A percentile compares a stretch with the other conserved stretches of the same genome.
phyloP scores from a whole-genome alignment of 2,329 filamentous ascomycete genomes.

The Exophiala sp. region DNA sequence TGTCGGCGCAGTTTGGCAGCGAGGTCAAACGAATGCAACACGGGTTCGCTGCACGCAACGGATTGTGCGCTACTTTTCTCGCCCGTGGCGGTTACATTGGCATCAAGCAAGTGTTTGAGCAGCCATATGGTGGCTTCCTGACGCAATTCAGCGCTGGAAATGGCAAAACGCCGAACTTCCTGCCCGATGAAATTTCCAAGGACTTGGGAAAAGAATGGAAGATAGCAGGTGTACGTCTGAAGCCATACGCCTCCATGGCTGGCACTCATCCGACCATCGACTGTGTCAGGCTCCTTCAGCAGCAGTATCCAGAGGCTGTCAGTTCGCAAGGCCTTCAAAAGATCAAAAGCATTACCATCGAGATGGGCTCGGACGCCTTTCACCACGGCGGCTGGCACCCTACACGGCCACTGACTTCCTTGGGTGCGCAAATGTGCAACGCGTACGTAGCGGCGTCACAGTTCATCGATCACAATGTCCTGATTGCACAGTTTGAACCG shows the following conservation, averaged over 20 bases:
- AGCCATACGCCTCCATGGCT: too few species aligned
- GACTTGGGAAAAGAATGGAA: too few species aligned
- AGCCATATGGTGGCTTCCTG: conserved; percentile 42
- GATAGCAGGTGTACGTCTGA: too few species aligned
- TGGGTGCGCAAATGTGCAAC: conserved; percentile 40
- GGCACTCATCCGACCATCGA: too few species aligned
- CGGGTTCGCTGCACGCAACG: conserved; percentile 43
- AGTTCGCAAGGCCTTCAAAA: too few species aligned
- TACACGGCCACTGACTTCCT: conserved; percentile 34
- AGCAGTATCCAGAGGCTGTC: too few species aligned
- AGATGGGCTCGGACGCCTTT: conserved; percentile 31
- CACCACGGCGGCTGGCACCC: conserved; percentile 38
- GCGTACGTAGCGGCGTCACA: conserved; percentile 37
- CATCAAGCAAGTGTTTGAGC: conserved; percentile 41
- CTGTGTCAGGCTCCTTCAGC: too few species aligned
- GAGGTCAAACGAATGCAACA: conserved; percentile 46
- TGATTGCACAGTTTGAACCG: conserved; percentile 33
- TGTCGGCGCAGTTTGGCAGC: conserved; percentile 42
- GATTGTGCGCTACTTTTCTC: conserved; percentile 40
- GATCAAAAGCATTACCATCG: conserved; percentile 31
- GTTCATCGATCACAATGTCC: conserved; percentile 36
- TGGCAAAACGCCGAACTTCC: too few species aligned
- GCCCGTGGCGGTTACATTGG: conserved; percentile 39
- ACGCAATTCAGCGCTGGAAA: conserved; percentile 32
- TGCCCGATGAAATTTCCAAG: too few species aligned